phyloP scores from a whole-genome alignment of 345 rosid species.

The Zanthoxylum bungeanum region DNA sequence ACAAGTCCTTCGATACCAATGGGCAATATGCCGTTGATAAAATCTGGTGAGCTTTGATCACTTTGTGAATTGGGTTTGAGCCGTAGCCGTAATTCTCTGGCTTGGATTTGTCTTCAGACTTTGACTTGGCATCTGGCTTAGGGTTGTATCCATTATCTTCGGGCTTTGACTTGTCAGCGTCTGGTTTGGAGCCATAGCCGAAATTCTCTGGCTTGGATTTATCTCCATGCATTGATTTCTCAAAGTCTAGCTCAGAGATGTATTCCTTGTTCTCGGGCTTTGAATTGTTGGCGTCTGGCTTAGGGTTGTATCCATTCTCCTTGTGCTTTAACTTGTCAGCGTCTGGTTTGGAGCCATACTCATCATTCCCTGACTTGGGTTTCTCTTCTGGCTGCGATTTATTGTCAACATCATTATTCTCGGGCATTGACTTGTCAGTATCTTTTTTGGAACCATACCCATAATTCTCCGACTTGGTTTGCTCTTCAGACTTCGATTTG shows the following conservation, averaged over 20 bases:
- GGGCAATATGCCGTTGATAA: neutral
- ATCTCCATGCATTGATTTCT: neutral
- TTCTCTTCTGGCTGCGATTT: neutral
- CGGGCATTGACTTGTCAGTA: neutral
- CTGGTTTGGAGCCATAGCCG: conserved; percentile 3
- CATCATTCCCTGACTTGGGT: neutral
- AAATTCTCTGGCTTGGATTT: neutral
- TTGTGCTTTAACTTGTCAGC: too few relatives aligned
- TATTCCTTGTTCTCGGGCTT: neutral
- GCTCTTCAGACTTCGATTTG: neutral
- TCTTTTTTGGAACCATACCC: neutral
- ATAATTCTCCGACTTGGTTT: neutral
- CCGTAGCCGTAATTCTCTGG: neutral
- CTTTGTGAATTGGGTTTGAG: neutral
- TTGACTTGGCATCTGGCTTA: conserved; percentile 4
- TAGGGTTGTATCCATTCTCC: neutral
- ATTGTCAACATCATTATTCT: neutral
- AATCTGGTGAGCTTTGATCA: too few relatives aligned
- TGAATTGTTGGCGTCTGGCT: conserved; percentile 3
- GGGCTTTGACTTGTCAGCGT: neutral
- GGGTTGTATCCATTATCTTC: neutral
- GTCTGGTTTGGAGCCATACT: neutral
- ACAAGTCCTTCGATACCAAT: conserved; percentile 36
- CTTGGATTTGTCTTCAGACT: neutral
- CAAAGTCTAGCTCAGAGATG: neutral